A percentile compares a stretch with the other conserved stretches of the same genome.
These are phyloP conservation scores for Excoecaria agallocha DNA, from an alignment of 345 rosid genomes.

Conservation along the genomic window DNA sequence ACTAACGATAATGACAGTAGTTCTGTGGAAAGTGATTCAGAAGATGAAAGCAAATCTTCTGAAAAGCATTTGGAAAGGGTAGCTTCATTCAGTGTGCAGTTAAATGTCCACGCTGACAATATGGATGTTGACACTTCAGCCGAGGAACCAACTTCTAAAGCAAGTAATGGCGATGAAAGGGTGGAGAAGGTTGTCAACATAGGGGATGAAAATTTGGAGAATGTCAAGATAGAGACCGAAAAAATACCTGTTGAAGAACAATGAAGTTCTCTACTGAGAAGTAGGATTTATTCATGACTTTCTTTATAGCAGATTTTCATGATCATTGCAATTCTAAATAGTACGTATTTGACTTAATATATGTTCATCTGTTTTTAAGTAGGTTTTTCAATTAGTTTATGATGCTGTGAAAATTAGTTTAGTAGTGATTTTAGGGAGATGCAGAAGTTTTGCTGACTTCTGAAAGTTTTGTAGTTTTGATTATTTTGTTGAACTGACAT, in stretches of 20 bases:
- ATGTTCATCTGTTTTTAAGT: neutral
- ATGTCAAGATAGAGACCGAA: conserved; percentile 12
- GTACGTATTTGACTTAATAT: neutral
- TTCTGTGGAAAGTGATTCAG: conserved; percentile 50
- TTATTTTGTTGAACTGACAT: neutral
- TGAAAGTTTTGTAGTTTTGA: conserved; percentile 19
- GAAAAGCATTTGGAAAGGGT: conserved; percentile 39
- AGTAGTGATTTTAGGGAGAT: neutral
- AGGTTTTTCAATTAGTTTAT: neutral
- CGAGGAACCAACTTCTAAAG: neutral
- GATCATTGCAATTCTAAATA: neutral
- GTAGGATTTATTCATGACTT: conserved; percentile 4
- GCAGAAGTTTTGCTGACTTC: neutral
- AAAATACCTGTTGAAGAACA: conserved; percentile 18
- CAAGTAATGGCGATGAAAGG: conserved; percentile 7
- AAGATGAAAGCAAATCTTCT: conserved; percentile 37
- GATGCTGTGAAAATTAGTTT: neutral
- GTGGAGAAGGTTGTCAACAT: conserved; percentile 1
- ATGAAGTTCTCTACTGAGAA: neutral
- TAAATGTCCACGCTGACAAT: conserved; percentile 22
- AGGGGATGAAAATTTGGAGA: conserved; percentile 17
- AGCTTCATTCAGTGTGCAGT: conserved; percentile 20
- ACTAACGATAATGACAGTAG: conserved; percentile 42
- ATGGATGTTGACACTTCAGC: conserved; percentile 17
- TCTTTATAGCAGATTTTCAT: neutral